Conservation (phyloP, 2,329 filamentous ascomycete genomes). For the Thermomyces lanuginosus region DNA sequence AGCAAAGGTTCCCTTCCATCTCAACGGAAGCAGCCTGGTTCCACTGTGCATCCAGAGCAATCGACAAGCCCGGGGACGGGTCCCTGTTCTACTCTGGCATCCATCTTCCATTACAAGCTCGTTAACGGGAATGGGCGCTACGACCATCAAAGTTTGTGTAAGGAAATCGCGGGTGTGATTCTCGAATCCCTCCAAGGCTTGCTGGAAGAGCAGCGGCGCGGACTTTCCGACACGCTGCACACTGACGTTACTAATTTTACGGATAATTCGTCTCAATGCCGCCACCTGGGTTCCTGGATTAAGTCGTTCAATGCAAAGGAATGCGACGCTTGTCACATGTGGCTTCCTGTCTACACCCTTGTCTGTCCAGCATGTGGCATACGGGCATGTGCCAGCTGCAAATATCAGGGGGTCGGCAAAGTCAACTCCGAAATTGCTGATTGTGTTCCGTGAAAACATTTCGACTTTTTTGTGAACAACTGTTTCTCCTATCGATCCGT, state of each 20-base stretch:
- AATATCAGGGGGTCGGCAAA: constrained; percentile 9
- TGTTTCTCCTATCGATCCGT: no score
- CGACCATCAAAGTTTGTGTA: constrained; percentile 10
- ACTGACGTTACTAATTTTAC: background rate
- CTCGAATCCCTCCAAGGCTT: constrained; percentile 14
- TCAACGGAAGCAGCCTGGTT: no score
- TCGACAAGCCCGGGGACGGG: no score
- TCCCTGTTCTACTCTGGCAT: constrained; percentile 12
- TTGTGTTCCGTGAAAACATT: no score
- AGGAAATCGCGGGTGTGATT: constrained; percentile 15
- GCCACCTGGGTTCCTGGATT: constrained; percentile 15
- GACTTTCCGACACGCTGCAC: constrained; percentile 8
- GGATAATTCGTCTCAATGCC: constrained; percentile 7
- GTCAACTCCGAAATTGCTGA: no score
- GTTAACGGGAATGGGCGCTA: constrained; percentile 6
- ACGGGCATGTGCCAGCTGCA: constrained; percentile 17
- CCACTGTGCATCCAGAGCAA: no score
- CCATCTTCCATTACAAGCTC: constrained; percentile 14
- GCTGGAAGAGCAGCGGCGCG: constrained; percentile 10
- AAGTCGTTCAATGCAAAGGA: constrained; percentile 10
- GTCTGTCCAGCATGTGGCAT: constrained; percentile 15
- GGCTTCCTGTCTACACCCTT: constrained; percentile 15
- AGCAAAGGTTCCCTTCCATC: no score
- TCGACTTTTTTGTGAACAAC: no score
- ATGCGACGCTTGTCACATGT: constrained; percentile 15